A percentile compares a stretch with the other conserved stretches of the same genome.
phyloP scores from a whole-genome alignment of 768 basidiomycete species.

The Leccinum variicolor region DNA sequence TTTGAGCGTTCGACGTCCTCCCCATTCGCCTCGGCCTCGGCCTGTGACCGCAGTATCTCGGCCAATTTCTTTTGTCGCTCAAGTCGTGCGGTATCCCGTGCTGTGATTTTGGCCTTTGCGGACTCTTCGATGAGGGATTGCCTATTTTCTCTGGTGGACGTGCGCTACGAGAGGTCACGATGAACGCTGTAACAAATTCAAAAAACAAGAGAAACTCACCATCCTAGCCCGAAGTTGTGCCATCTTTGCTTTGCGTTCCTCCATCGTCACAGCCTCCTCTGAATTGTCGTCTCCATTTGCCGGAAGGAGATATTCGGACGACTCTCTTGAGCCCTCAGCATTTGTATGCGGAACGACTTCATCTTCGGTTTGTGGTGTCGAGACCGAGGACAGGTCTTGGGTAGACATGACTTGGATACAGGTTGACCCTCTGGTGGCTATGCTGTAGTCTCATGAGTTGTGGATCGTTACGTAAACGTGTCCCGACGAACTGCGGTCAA shows the following conservation, averaged over 20 bases:
- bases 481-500: too few species aligned
- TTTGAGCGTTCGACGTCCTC: constrained; percentile 96
- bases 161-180: constrained; percentile 45
- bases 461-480: constrained; percentile 10
- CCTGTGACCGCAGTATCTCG: constrained; percentile 78
- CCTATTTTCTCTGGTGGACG: constrained; percentile 80
- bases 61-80: constrained; percentile 91
- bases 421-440: neutral
- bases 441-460: neutral
- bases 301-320: constrained; percentile 20
- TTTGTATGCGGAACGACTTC: constrained; percentile 5
- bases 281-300: constrained; percentile 18
- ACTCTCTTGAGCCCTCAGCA: constrained; percentile 27
- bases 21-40: constrained; percentile 87
- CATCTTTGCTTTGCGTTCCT: constrained; percentile 75
- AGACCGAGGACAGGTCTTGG: constrained; percentile 1
- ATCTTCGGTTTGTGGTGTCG: neutral
- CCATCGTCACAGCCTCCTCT: constrained; percentile 44
- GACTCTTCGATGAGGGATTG: constrained; percentile 83
- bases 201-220: constrained; percentile 40
- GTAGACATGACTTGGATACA: constrained; percentile 11
- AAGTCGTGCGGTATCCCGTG: constrained; percentile 75
- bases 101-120: constrained; percentile 70
- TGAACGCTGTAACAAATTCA: neutral
- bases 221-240: constrained; percentile 74